These are phyloP conservation scores for Paramecium primaurelia DNA, from an alignment of 73 alveolate genomes.

Conservation along the genomic window DNA sequence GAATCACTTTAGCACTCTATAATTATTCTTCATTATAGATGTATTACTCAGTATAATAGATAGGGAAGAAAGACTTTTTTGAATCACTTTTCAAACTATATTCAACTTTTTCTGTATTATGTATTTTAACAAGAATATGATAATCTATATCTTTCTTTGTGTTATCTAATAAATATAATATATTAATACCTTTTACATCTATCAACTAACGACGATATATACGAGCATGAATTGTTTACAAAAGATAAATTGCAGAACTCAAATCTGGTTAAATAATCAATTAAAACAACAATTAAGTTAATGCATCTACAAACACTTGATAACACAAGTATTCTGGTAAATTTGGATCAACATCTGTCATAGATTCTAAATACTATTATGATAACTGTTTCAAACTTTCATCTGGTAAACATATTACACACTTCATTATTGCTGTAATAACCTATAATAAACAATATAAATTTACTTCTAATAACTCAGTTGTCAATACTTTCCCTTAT, in stretches of 20 bases:
- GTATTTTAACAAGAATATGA: background rate
- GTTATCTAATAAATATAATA: background rate
- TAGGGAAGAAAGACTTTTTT: background rate
- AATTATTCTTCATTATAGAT: background rate
- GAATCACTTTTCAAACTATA: background rate
- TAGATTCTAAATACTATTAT: background rate
- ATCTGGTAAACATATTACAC: constrained; percentile 11
- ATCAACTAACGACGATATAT: background rate
- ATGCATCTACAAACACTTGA: background rate
- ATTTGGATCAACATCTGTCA: background rate
- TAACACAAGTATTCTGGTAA: background rate
- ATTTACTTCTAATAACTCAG: background rate
- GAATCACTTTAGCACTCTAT: background rate
- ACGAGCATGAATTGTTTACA: background rate
- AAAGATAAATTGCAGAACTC: background rate
- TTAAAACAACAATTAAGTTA: background rate
- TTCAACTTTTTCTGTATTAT: background rate
- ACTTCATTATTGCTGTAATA: background rate
- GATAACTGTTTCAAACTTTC: constrained; percentile 20
- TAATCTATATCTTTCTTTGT: background rate
- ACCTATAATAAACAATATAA: background rate
- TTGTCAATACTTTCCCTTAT: background rate
- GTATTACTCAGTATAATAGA: background rate
- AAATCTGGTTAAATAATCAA: background rate
- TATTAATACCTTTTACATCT: background rate